These are phyloP conservation scores for Rhodotorula paludigena DNA, from an alignment of 768 basidiomycete genomes.

Conservation along the genomic window DNA sequence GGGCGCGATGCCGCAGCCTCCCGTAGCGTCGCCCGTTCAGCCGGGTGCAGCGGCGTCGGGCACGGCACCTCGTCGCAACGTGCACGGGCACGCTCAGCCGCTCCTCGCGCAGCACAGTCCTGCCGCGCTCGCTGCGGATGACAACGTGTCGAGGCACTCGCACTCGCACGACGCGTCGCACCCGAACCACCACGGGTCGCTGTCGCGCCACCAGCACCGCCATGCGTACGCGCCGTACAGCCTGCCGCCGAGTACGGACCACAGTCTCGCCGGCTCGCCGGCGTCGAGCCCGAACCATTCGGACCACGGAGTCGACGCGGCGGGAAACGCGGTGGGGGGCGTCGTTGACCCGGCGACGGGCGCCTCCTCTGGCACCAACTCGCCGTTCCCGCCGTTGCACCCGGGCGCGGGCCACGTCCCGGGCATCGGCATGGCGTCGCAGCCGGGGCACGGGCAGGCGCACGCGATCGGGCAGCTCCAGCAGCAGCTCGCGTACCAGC, in stretches of 20 bases:
- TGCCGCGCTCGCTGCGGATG: slow-evolving; percentile 5
- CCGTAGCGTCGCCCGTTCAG: slow-evolving; percentile 2
- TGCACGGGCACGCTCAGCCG: neutral
- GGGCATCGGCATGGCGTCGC: slow-evolving; percentile 35
- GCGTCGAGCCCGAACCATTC: neutral
- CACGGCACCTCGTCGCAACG: neutral
- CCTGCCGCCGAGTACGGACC: slow-evolving; percentile 14
- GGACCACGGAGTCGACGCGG: neutral
- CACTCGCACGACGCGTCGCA: slow-evolving; percentile 39
- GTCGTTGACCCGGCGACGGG: neutral
- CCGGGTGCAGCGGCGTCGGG: neutral
- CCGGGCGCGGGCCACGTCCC: slow-evolving; percentile 14
- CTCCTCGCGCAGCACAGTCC: slow-evolving; percentile 8
- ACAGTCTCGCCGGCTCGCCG: slow-evolving; percentile 26
- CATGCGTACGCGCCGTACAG: slow-evolving; percentile 37
- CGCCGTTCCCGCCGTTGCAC: slow-evolving; percentile 21
- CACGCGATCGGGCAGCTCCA: slow-evolving; percentile 33
- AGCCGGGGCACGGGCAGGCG: slow-evolving; percentile 29
- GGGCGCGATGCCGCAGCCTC: neutral
- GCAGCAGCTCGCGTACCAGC: slow-evolving; percentile 28
- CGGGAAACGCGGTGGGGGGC: neutral
- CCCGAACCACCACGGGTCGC: slow-evolving; percentile 30
- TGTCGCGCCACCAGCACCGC: slow-evolving; percentile 30
- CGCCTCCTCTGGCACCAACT: neutral
- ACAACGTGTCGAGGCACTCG: slow-evolving; percentile 24